Evolutionary conservation across 345 rosid genomes (phyloP).

Genomic region (Geranium rotundifolium): DNA sequence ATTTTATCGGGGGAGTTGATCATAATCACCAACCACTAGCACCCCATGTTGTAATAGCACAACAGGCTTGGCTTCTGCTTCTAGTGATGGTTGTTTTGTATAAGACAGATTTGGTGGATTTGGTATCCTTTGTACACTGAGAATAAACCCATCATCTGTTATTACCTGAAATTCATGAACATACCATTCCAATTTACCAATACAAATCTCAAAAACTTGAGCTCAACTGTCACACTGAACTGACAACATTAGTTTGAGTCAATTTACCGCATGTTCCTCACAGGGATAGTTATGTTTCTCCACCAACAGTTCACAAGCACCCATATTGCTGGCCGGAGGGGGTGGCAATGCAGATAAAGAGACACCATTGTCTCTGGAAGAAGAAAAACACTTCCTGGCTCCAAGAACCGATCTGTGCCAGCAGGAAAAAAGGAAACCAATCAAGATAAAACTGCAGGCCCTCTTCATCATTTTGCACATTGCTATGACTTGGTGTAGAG

Average conservation of each 20-base stretch:
- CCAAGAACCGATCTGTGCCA: conserved; percentile 16
- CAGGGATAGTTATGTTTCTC: conserved; percentile 22
- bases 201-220: neutral
- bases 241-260: neutral
- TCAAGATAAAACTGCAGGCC: conserved; percentile 6
- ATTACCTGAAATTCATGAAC: conserved; percentile 30
- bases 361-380: conserved; percentile 1
- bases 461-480: conserved; percentile 5
- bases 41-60: conserved; percentile 48
- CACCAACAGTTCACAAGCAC: conserved; percentile 29
- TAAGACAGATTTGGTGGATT: neutral
- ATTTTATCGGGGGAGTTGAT: neutral
- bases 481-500: neutral
- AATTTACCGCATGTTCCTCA: conserved; percentile 27
- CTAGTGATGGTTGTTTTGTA: neutral
- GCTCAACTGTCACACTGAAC: neutral
- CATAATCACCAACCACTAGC: conserved; percentile 20
- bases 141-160: conserved; percentile 47
- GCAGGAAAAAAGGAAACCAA: conserved; percentile 6
- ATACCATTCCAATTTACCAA: neutral
- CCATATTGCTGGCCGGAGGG: conserved; percentile 6
- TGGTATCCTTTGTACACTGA: conserved; percentile 49
- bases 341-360: neutral
- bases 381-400: conserved; percentile 5
- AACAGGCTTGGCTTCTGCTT: conserved; percentile 16